Base-by-base conservation (phyloP, 768 basidiomycete species). In the Pleurotus tuoliensis region DNA sequence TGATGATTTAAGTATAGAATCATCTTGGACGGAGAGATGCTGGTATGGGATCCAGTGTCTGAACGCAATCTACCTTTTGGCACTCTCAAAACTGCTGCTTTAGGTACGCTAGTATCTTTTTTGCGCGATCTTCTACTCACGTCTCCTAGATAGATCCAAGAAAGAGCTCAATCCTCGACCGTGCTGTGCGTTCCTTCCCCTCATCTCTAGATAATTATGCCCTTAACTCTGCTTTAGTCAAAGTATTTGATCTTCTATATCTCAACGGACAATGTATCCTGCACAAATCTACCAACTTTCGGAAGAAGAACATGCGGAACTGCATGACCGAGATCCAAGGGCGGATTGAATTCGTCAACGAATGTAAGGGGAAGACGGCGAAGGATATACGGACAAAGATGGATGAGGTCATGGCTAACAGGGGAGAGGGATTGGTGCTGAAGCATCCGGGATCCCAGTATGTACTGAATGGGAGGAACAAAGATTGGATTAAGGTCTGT, bases 11-110 rank as follows among this genome's bases (percentile, higher is more conserved):
- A 6, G 4, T 20, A 3, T 56, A 98, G 96, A 49, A 88, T 96
- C 62, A 92, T 98, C 47, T 70, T 99, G 12, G 97, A 99, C 62
- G 97, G 97, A 0, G 97, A 99, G 69, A 98, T 99, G 96, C 75
- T 99, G 30, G 96, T 98, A 2, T 98, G 91, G 90, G 97, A 98
- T 69, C 96, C 96, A 0, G 77, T 89, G 3, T 86, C 92, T 0
- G 87, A 89, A 63, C 84, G 91, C 18, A 91, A 92, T 64, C 74
- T 97, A 16, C 92, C 96, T 0, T 98, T 99, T 59, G 97, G 97
- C 1, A 90, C 86, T 0, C 74, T 99, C 49, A 99, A 99, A 71
- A 92, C 94, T 0, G 93, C 94, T 43, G 95, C 95, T 0, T 74
- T 88, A 13, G 90, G 92, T 93, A 57, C 41, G 76, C 59, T 9